Evolutionary conservation across 805 yeast species (phyloP).

Genomic region (Lipomyces yamadae): DNA sequence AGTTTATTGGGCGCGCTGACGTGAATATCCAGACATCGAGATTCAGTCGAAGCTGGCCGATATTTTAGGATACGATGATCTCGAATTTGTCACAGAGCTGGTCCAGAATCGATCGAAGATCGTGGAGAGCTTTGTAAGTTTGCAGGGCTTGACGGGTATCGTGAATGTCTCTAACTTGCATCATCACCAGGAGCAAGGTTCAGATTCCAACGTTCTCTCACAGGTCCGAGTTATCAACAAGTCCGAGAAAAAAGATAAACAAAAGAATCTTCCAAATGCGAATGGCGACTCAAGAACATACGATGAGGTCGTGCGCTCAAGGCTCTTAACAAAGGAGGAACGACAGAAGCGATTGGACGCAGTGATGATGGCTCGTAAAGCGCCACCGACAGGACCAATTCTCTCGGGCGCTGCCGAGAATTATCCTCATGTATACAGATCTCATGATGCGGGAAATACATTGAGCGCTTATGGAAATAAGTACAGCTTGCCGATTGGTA

Average conservation of each 20-base stretch:
- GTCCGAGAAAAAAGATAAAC: slow-evolving; percentile 11
- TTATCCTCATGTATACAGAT: slow-evolving; percentile 87
- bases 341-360: slow-evolving; percentile 38
- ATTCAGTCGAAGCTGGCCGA: slow-evolving; percentile 77
- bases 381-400: slow-evolving; percentile 21
- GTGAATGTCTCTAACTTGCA: not conserved
- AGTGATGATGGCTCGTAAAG: slow-evolving; percentile 38
- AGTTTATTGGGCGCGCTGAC: slow-evolving; percentile 1
- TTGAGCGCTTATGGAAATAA: slow-evolving; percentile 82
- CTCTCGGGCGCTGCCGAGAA: slow-evolving; percentile 48
- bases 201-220: slow-evolving; percentile 8
- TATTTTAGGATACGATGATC: slow-evolving; percentile 80
- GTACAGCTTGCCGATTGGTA: slow-evolving; percentile 78
- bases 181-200: not conserved
- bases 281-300: slow-evolving; percentile 6
- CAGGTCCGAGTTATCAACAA: slow-evolving; percentile 24
- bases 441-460: slow-evolving; percentile 68
- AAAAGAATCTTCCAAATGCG: not conserved
- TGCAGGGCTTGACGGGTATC: not conserved
- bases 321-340: slow-evolving; percentile 36
- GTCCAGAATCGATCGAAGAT: slow-evolving; percentile 49
- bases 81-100: slow-evolving; percentile 74
- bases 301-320: slow-evolving; percentile 2
- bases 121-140: slow-evolving; percentile 15
- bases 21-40: slow-evolving; percentile 42